These are phyloP conservation scores for Yamagishiella unicocca DNA, from an alignment of 139 green algal genomes.

Conservation along the genomic window DNA sequence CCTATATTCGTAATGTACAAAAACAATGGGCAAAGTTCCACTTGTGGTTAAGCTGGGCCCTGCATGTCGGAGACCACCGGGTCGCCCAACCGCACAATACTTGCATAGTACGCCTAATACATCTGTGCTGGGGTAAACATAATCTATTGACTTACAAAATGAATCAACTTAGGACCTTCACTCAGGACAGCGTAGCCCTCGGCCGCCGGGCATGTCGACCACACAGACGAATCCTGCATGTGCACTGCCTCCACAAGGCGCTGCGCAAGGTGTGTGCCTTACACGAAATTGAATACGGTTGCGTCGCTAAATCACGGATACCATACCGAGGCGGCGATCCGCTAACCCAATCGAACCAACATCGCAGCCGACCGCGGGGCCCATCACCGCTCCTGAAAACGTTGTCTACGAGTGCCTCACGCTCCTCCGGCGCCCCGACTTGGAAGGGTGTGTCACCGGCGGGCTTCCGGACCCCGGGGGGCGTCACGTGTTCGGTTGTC, in stretches of 20 bases:
- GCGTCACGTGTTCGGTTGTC: no score
- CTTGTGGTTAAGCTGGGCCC: not conserved
- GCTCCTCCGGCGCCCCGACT: slow-evolving; percentile 49
- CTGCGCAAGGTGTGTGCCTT: slow-evolving; percentile 26
- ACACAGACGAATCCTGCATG: not conserved
- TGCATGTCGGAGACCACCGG: slow-evolving; percentile 17
- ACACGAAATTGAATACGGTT: not conserved
- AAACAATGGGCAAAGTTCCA: no score
- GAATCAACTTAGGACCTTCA: not conserved
- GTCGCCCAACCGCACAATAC: not conserved
- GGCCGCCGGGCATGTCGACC: not conserved
- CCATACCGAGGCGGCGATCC: no score
- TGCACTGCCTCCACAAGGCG: slow-evolving; percentile 34
- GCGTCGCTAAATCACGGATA: no score
- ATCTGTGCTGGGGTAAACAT: not conserved
- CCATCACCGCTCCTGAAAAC: slow-evolving; percentile 37
- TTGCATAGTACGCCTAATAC: no score
- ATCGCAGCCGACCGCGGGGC: slow-evolving; percentile 10
- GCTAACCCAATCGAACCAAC: not conserved
- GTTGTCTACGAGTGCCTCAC: slow-evolving; percentile 56
- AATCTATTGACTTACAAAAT: not conserved
- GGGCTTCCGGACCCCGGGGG: no score
- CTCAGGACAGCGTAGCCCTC: not conserved
- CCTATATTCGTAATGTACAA: no score
- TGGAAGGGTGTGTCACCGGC: slow-evolving; percentile 20